Evolutionary conservation across 1,284 basidiomycete species (phyloP).

Genomic region (Leccinum variabile): DNA sequence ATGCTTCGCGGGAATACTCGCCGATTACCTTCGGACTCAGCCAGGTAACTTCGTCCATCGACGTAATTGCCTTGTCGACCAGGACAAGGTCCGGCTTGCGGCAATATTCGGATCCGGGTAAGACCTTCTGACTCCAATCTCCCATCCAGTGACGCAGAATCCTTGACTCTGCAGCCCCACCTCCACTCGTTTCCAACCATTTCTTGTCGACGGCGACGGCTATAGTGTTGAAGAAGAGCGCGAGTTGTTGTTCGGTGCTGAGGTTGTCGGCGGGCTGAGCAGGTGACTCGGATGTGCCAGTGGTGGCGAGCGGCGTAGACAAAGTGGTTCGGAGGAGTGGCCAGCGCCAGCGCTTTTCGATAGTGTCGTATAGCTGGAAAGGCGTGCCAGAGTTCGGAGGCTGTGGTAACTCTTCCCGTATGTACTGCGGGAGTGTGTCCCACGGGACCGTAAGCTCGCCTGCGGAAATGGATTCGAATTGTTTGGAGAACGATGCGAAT

Average conservation of each 20-base stretch:
- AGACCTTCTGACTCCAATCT: not conserved
- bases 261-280: not conserved
- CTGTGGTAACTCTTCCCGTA: not conserved
- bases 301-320: not conserved
- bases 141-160: slow-evolving; percentile 1
- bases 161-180: not conserved
- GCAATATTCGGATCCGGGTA: not conserved
- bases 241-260: not conserved
- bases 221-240: slow-evolving; percentile 1
- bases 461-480: not conserved
- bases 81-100: not conserved
- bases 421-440: not conserved
- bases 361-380: not conserved
- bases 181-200: not conserved
- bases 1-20: not conserved
- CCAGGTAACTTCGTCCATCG: not conserved
- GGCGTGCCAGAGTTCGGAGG: not conserved
- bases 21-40: not conserved
- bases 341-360: not conserved
- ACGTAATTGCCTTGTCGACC: not conserved
- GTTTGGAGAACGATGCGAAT: not conserved
- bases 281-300: too few relatives aligned
- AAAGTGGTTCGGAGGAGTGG: not conserved
- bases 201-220: not conserved
- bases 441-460: not conserved